Evolutionary conservation across 768 basidiomycete genomes (phyloP).

Genomic region (Leccinellum rugosiceps): DNA sequence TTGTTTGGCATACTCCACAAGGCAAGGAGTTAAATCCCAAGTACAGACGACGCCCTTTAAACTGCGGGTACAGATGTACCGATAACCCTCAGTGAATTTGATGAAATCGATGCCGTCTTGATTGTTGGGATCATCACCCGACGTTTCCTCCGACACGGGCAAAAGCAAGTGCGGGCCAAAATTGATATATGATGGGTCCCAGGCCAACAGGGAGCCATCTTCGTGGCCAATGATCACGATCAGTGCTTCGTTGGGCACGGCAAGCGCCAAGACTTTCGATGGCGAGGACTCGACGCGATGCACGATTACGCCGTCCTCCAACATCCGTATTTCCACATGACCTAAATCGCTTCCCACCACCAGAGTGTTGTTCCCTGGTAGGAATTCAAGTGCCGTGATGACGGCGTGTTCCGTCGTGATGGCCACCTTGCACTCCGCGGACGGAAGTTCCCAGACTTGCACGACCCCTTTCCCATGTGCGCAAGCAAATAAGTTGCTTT

Average conservation of each 20-base stretch:
- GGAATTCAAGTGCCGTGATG: constrained; percentile 12
- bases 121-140: neutral
- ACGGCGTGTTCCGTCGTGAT: constrained; percentile 10
- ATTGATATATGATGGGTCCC: constrained; percentile 10
- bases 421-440: constrained; percentile 1
- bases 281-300: constrained; percentile 3
- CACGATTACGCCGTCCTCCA: constrained; percentile 11
- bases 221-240: constrained; percentile 11
- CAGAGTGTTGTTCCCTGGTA: constrained; percentile 8
- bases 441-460: constrained; percentile 19
- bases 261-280: constrained; percentile 11
- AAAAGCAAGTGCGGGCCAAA: constrained; percentile 6
- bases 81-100: constrained; percentile 8
- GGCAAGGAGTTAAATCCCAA: constrained; percentile 14
- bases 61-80: constrained; percentile 10
- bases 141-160: neutral
- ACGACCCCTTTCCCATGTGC: constrained; percentile 16
- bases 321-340: constrained; percentile 10
- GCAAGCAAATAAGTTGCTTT: constrained; percentile 12
- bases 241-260: constrained; percentile 5
- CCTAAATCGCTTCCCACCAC: constrained; percentile 12
- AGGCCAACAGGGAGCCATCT: constrained; percentile 16
- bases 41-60: constrained; percentile 11
- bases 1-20: constrained; percentile 3
- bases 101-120: constrained; percentile 10